phyloP scores from a whole-genome alignment of 148 eudicot genomes.

The Gaultheria prostrata region DNA sequence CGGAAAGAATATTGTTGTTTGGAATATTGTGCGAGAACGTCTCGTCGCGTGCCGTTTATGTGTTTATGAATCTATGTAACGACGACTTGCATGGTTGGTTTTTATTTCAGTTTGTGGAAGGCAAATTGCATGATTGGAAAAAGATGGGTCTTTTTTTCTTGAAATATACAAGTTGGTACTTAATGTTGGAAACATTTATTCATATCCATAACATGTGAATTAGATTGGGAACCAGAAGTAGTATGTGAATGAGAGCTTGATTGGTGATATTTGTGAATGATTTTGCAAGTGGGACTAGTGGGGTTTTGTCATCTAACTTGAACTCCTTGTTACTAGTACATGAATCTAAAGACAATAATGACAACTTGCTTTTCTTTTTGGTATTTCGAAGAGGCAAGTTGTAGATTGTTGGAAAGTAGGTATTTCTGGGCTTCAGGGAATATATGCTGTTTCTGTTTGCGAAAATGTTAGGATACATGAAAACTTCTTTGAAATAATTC shows the following conservation, averaged over 20 bases:
- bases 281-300: not conserved
- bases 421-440: too few species aligned
- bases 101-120: not conserved
- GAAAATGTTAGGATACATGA: too few species aligned
- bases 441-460: too few species aligned
- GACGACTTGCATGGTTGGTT: not conserved
- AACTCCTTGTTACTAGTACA: not conserved
- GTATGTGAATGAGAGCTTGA: not conserved
- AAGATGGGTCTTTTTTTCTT: not conserved
- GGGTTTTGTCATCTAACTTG: not conserved
- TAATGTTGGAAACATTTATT: not conserved
- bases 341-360: not conserved
- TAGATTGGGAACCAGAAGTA: not conserved
- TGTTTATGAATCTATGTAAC: too few species aligned
- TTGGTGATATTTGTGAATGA: not conserved
- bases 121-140: not conserved
- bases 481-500: too few species aligned
- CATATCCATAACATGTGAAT: not conserved
- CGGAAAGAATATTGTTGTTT: too few species aligned
- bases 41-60: too few species aligned
- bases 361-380: not conserved
- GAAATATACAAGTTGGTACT: not conserved
- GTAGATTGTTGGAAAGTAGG: too few species aligned
- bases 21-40: too few species aligned
- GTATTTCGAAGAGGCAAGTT: too few species aligned